These are phyloP conservation scores for Hypoxylon sp. DNA, from an alignment of 2,329 filamentous ascomycete genomes.

Conservation along the genomic window DNA sequence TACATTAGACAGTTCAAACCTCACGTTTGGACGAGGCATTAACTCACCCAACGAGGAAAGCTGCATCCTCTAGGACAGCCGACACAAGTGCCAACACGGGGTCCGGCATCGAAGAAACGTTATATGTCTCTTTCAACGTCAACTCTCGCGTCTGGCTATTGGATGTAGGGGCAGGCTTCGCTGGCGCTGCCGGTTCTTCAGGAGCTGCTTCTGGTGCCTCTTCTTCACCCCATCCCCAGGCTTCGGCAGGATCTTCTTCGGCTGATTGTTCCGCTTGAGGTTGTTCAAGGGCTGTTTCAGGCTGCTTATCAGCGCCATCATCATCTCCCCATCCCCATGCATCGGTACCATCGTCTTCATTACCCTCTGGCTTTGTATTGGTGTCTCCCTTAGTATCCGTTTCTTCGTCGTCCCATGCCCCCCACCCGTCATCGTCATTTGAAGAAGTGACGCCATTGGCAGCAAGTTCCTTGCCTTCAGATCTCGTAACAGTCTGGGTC, in stretches of 20 bases:
- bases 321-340: slow-evolving; percentile 90
- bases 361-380: slow-evolving; percentile 22
- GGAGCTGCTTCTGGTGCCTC: slow-evolving; percentile 58
- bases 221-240: slow-evolving; percentile 88
- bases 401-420: slow-evolving; percentile 82
- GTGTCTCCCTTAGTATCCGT: slow-evolving; percentile 52
- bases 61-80: slow-evolving; percentile 70
- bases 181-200: slow-evolving; percentile 45
- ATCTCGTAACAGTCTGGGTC: slow-evolving; percentile 79
- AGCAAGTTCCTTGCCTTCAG: slow-evolving; percentile 74
- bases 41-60: slow-evolving; percentile 65
- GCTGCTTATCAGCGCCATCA: slow-evolving; percentile 59
- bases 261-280: slow-evolving; percentile 26
- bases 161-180: slow-evolving; percentile 31
- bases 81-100: slow-evolving; percentile 77
- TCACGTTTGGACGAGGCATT: not conserved
- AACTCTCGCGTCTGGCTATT: slow-evolving; percentile 69
- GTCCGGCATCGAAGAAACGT: slow-evolving; percentile 87
- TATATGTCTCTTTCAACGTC: slow-evolving; percentile 86
- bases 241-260: slow-evolving; percentile 67
- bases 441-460: slow-evolving; percentile 63
- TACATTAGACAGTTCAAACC: slow-evolving; percentile 12
- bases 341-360: slow-evolving; percentile 46
- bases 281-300: slow-evolving; percentile 38
- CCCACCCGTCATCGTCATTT: slow-evolving; percentile 74